These are phyloP conservation scores for Lachnellula hyalina DNA, from an alignment of 2,329 filamentous ascomycete genomes.

Conservation along the genomic window DNA sequence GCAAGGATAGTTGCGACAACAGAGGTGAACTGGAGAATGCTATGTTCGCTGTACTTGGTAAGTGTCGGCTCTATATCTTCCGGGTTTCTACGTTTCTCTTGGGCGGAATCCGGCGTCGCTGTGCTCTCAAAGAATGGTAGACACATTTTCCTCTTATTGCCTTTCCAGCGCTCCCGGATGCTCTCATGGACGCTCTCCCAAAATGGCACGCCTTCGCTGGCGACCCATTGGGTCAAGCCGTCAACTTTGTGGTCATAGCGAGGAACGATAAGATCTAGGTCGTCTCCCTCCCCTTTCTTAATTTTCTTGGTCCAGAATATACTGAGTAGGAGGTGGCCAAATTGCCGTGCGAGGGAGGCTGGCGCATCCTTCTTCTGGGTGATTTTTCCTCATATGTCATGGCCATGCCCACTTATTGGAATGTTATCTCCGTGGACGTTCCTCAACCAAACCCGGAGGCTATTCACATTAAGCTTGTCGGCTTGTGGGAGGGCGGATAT, in stretches of 20 bases:
- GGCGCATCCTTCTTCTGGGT: too few relatives aligned
- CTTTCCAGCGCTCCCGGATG: not conserved
- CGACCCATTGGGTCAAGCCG: slow-evolving; percentile 16
- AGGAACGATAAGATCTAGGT: slow-evolving; percentile 13
- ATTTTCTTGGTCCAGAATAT: slow-evolving; percentile 3
- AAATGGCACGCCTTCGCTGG: slow-evolving; percentile 11
- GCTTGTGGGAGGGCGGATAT: slow-evolving; percentile 8
- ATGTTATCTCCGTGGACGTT: not conserved
- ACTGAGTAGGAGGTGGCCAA: not conserved
- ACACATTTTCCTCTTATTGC: not conserved
- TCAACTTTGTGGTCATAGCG: slow-evolving; percentile 6
- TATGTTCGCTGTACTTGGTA: slow-evolving; percentile 1
- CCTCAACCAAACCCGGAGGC: not conserved
- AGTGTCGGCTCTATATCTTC: not conserved
- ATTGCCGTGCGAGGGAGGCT: not conserved
- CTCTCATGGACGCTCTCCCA: slow-evolving; percentile 2
- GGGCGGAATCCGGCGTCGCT: not conserved
- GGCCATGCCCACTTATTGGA: slow-evolving; percentile 3
- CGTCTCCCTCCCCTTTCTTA: not conserved
- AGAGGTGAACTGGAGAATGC: slow-evolving; percentile 14
- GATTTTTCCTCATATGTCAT: slow-evolving; percentile 3
- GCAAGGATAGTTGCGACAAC: slow-evolving; percentile 15
- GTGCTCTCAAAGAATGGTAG: not conserved
- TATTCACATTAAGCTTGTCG: slow-evolving; percentile 12
- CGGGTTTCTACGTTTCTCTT: not conserved